These are phyloP conservation scores for Trichocomaceae sp. DNA, from an alignment of 2,329 filamentous ascomycete species.

Conservation along the genomic window DNA sequence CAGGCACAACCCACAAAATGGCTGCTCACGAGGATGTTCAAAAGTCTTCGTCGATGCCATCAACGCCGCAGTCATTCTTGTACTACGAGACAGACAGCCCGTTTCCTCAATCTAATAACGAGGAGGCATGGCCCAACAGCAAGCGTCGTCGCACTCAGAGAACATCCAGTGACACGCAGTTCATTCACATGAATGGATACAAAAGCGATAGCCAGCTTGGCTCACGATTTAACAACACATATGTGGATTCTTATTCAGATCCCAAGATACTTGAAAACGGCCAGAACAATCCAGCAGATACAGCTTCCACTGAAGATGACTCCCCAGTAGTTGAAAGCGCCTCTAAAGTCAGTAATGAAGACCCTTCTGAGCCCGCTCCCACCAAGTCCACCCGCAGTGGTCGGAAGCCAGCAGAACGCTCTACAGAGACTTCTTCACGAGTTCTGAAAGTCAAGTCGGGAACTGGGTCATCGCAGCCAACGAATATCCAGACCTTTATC, in stretches of 20 bases:
- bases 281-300: slow-evolving; percentile 8
- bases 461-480: slow-evolving; percentile 11
- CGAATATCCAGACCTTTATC: slow-evolving; percentile 14
- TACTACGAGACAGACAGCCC: slow-evolving; percentile 11
- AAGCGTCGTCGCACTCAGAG: slow-evolving; percentile 12
- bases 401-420: slow-evolving; percentile 10
- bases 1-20: slow-evolving; percentile 5
- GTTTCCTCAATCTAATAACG: slow-evolving; percentile 4
- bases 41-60: slow-evolving; percentile 13
- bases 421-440: slow-evolving; percentile 10
- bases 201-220: slow-evolving; percentile 14
- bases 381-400: slow-evolving; percentile 7
- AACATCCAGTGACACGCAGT: slow-evolving; percentile 11
- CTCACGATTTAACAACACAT: slow-evolving; percentile 11
- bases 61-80: slow-evolving; percentile 12
- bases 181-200: slow-evolving; percentile 14
- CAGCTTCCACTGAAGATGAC: slow-evolving; percentile 3
- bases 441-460: slow-evolving; percentile 13
- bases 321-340: not conserved
- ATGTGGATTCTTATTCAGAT: slow-evolving; percentile 11
- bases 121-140: slow-evolving; percentile 10
- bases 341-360: slow-evolving; percentile 11
- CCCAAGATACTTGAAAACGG: slow-evolving; percentile 11
- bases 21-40: slow-evolving; percentile 10
- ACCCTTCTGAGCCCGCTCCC: slow-evolving; percentile 2